Evolutionary conservation across 1,139 yeast species (phyloP).

Genomic region (Nakaseomyces bracarensis): DNA sequence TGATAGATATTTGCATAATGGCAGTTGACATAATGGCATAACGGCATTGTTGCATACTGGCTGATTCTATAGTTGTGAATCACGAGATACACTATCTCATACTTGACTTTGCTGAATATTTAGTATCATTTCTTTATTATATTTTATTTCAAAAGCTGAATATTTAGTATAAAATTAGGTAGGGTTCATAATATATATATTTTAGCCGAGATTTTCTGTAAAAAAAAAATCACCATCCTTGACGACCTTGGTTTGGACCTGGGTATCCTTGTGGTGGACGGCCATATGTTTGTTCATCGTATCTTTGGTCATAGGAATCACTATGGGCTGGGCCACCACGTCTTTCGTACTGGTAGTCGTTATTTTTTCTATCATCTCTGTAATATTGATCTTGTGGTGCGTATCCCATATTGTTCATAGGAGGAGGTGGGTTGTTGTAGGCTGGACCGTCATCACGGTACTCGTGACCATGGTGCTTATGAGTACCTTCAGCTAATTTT

Average conservation of each 20-base stretch:
- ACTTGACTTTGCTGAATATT: no score
- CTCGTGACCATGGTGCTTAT: slow-evolving; percentile 1
- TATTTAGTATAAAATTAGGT: no score
- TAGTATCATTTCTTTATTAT: no score
- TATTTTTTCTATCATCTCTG: neutral
- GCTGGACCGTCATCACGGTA: slow-evolving; percentile 3
- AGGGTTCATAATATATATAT: no score
- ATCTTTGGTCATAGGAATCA: neutral
- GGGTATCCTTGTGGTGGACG: slow-evolving; percentile 5
- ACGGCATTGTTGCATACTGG: no score
- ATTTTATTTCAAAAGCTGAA: no score
- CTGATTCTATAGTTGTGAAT: no score
- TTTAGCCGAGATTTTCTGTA: no score
- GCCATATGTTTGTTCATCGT: slow-evolving; percentile 1
- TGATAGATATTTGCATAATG: no score
- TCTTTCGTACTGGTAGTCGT: slow-evolving; percentile 8
- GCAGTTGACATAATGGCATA: no score
- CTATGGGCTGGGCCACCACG: slow-evolving; percentile 6
- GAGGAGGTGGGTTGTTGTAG: slow-evolving; percentile 5
- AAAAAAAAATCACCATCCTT: slow-evolving; percentile 4
- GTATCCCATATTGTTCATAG: slow-evolving; percentile 1
- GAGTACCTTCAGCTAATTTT: slow-evolving; percentile 40
- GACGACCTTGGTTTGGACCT: slow-evolving; percentile 5
- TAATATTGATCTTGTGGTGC: slow-evolving; percentile 2
- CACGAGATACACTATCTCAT: no score